Evolutionary conservation across 352 stramenopile species (phyloP), one percentile per base, ranked within the genome.

Genomic region (Globisporangium polare): DNA sequence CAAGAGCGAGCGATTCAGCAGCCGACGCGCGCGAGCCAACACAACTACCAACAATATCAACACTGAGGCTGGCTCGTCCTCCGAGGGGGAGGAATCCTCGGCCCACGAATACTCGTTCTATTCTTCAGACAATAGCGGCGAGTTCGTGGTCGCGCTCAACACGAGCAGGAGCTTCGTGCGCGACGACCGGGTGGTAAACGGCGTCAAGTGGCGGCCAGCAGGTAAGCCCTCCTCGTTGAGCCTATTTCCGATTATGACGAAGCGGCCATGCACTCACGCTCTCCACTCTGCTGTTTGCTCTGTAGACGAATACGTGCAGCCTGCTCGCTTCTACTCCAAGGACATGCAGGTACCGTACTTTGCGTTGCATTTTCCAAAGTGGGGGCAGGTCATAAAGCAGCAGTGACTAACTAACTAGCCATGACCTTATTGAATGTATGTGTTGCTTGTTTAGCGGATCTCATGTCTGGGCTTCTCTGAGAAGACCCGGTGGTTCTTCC

Each of bases 401-500:
- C n/a, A n/a, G n/a, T n/a, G n/a, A n/a, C n/a, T n/a, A n/a, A n/a
- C n/a, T n/a, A n/a, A 6, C 56, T 62, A 17, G 35, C 9, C 1
- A 2, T 43, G 18, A 4, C 8, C 3, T 41, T 45, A 0, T 24
- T 35, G 6, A 10, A 27, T 22, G 15, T 18, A 3, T n/a, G 39
- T 12, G n/a, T n/a, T n/a, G n/a, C n/a, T n/a, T n/a, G n/a, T n/a
- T n/a, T n/a, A n/a, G n/a, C n/a, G n/a, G n/a, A n/a, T n/a, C n/a
- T n/a, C n/a, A n/a, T 55, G 46, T 9, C 60, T 88, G 46, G 51
- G 70, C 3, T 92, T 92, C 52, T 66, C 67, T 0, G 73, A 88
- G 54, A 89, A 91, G 63, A 64, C 78, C 5, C 77, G 77, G 12
- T 94, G 81, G 81, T 77, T 92, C 35, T 81, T 89, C 39, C 75